Base-by-base conservation (phyloP, 129 eudicot genomes). In the Saposhnikovia divaricata region DNA sequence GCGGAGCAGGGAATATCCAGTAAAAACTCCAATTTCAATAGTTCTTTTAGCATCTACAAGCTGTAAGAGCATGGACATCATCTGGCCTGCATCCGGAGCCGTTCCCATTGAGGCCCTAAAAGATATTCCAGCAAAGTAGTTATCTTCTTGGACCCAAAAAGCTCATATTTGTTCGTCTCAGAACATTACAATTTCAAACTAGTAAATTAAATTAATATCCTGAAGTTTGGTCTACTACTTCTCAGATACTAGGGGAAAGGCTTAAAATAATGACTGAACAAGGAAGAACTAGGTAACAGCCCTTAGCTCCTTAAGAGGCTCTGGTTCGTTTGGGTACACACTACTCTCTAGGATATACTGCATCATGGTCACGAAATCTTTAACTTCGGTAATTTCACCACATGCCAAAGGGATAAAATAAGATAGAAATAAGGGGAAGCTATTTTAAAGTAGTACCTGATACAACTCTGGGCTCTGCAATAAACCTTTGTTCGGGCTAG, bases 311-410 rank as follows among this genome's bases (percentile, higher is more conserved):
- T 84, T 91, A 76, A 89, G 89, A 4, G 81, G 80, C 59, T 80
- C 84, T 10, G 89, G 83, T 80, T 89, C 97, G 3, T 90, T 87
- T 11, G 97, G 93, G 71, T 89, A 89, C 27, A 91, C 97, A 61
- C 83, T 89, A 16, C 83, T 85, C 77, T 85, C 85, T 19, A 88
- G 31, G 44, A 88, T 57, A 78, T 91, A 91, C 91, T 91, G 61
- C 83, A 80, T 19, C 10, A 38, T 23, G 25, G 31, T 37, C 45
- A 25, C 37, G 21, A 44, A 18, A 5, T 13, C n/a, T 18, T 23
- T 42, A 53, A 69, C 5, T 50, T 27, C 5, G 59, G 21, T 1
- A 55, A 1, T n/a, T 23, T 47, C 14, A 37, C 50, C 38, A 46
- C 57, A 0, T 27, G 53, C 71, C 27, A 25, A 21, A 69, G 39